phyloP scores from a whole-genome alignment of 345 rosid genomes.

The Camelina laxa region DNA sequence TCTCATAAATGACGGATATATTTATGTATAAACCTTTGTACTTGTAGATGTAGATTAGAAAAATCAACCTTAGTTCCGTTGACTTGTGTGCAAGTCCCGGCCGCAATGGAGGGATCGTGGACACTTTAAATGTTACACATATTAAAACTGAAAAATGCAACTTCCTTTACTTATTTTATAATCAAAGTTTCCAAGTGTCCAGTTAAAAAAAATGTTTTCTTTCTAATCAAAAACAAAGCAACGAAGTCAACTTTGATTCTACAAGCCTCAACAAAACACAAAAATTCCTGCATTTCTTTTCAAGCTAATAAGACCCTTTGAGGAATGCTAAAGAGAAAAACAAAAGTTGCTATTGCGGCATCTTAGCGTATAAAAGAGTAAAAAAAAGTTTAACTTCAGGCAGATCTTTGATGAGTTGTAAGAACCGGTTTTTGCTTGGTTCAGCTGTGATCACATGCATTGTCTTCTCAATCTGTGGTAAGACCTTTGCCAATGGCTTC shows the following conservation, averaged over 20 bases:
- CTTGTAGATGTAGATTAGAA: background rate
- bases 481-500: slow-evolving; percentile 70
- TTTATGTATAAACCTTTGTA: background rate
- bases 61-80: slow-evolving; percentile 33
- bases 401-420: slow-evolving; percentile 55
- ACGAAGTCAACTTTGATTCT: slow-evolving; percentile 6
- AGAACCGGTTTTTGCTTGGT: slow-evolving; percentile 64
- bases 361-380: slow-evolving; percentile 74
- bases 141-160: background rate
- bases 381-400: slow-evolving; percentile 83
- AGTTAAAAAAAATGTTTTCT: slow-evolving; percentile 4
- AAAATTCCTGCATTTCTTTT: slow-evolving; percentile 6
- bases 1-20: background rate
- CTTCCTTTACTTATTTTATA: slow-evolving; percentile 26
- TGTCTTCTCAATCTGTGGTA: slow-evolving; percentile 68
- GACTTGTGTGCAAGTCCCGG: slow-evolving; percentile 28
- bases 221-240: background rate
- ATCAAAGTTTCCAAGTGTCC: slow-evolving; percentile 7
- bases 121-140: slow-evolving; percentile 19
- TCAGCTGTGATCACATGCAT: slow-evolving; percentile 57
- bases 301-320: slow-evolving; percentile 20
- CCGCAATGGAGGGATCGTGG: slow-evolving; percentile 42
- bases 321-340: slow-evolving; percentile 1
- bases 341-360: slow-evolving; percentile 44
- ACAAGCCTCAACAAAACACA: slow-evolving; percentile 23